Evolutionary conservation across 352 stramenopile genomes (phyloP).

Genomic region (Pythium scleroteichum): DNA sequence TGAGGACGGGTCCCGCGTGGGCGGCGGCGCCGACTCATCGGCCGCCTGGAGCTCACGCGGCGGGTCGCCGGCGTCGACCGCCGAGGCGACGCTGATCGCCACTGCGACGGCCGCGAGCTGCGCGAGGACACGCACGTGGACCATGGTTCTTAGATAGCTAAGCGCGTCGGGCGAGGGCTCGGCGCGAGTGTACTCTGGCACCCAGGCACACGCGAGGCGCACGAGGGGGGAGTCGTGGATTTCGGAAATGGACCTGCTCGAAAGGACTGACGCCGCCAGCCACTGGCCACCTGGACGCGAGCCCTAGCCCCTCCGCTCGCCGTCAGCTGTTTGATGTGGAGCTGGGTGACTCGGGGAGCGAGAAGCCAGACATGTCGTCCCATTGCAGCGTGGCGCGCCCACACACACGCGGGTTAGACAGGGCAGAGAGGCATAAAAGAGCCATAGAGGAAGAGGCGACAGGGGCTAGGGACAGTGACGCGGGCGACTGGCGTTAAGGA

Average conservation of each 20-base stretch:
- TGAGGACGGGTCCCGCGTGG: not conserved
- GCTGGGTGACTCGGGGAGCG: not conserved
- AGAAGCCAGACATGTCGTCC: not conserved
- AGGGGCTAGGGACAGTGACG: not conserved
- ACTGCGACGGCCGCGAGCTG: conserved; percentile 9
- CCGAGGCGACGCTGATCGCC: conserved; percentile 12
- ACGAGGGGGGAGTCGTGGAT: conserved; percentile 21
- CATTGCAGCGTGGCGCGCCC: not conserved
- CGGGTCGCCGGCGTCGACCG: not conserved
- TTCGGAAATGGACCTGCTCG: conserved; percentile 21
- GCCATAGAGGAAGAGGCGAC: not conserved
- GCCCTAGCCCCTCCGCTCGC: not conserved
- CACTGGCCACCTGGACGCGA: not conserved
- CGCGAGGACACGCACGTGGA: conserved; percentile 12
- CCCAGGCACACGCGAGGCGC: conserved; percentile 1
- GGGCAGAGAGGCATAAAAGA: not conserved
- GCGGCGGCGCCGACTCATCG: conserved; percentile 3
- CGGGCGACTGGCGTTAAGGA: not conserved
- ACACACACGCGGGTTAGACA: not conserved
- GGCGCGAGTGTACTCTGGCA: conserved; percentile 14
- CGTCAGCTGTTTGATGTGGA: not conserved
- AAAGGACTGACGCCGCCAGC: not conserved
- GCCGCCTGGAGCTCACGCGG: conserved; percentile 7
- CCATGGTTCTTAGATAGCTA: conserved; percentile 9
- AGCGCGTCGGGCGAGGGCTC: no score